Percentiles rank a stretch among this genome's conserved stretches.
Evolutionary conservation across 805 yeast genomes (phyloP).

Genomic region (Cyberlindnera saturnus): DNA sequence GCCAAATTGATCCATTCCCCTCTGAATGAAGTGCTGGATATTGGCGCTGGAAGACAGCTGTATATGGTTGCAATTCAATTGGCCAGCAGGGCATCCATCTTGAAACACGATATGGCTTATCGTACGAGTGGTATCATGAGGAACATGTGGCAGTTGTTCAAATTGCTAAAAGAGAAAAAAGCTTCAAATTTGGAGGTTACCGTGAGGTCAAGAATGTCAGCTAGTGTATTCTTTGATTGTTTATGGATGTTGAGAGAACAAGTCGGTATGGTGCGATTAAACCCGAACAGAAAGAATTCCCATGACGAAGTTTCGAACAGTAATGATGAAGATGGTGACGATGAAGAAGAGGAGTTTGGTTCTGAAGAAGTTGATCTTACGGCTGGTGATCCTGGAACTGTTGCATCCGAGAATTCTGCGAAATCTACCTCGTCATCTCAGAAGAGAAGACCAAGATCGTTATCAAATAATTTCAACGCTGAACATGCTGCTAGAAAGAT

Average conservation of each 20-base stretch:
- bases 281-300: constrained; percentile 18
- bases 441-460: constrained; percentile 37
- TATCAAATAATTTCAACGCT: constrained; percentile 53
- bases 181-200: constrained; percentile 40
- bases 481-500: constrained; percentile 70
- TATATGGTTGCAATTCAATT: constrained; percentile 62
- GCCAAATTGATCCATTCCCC: constrained; percentile 76
- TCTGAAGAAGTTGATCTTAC: constrained; percentile 11
- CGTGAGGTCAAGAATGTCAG: constrained; percentile 82
- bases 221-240: constrained; percentile 88
- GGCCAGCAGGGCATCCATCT: constrained; percentile 73
- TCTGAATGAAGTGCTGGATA: constrained; percentile 58
- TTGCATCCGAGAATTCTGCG: constrained; percentile 29
- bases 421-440: constrained; percentile 23
- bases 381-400: constrained; percentile 27
- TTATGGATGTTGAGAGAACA: constrained; percentile 78
- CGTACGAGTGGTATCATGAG: constrained; percentile 91
- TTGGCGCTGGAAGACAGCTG: constrained; percentile 62
- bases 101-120: constrained; percentile 89
- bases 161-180: constrained; percentile 51
- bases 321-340: constrained; percentile 21
- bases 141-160: constrained; percentile 86
- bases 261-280: constrained; percentile 76
- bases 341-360: constrained; percentile 18
- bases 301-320: constrained; percentile 9